A percentile compares a stretch with the other conserved stretches of the same genome.
phyloP scores from a whole-genome alignment of 2,329 filamentous ascomycete genomes.

The Sclerotinia nivalis region DNA sequence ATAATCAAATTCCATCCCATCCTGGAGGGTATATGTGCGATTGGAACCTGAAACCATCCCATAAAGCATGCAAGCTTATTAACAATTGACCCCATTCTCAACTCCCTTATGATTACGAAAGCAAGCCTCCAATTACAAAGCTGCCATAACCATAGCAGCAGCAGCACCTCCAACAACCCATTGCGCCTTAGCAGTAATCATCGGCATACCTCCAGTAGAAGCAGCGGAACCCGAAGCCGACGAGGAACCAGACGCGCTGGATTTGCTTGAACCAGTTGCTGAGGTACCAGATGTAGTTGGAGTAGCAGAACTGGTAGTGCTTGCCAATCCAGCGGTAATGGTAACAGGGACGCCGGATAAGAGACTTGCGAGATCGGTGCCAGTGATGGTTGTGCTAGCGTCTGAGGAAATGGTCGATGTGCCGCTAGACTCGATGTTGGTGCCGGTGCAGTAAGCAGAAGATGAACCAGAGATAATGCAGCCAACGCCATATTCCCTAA shows the following conservation, averaged over 20 bases:
- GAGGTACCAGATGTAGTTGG: background rate
- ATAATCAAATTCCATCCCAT: background rate
- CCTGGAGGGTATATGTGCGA: background rate
- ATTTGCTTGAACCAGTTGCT: background rate
- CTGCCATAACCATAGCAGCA: slow-evolving; percentile 36
- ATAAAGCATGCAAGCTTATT: background rate
- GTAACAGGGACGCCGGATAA: slow-evolving; percentile 25
- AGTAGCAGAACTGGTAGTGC: background rate
- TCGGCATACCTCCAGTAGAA: slow-evolving; percentile 30
- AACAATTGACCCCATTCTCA: background rate
- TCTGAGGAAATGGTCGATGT: slow-evolving; percentile 14
- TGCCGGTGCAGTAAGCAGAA: slow-evolving; percentile 26
- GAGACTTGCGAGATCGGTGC: slow-evolving; percentile 6
- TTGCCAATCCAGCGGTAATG: slow-evolving; percentile 29
- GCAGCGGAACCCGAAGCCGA: slow-evolving; percentile 19
- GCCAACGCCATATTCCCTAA: slow-evolving; percentile 23
- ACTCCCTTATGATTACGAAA: background rate
- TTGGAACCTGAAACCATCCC: background rate
- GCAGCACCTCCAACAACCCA: slow-evolving; percentile 35
- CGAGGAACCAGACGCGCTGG: background rate
- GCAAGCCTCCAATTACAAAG: slow-evolving; percentile 23
- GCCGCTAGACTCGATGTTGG: background rate
- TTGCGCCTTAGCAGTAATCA: slow-evolving; percentile 35
- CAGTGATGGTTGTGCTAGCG: slow-evolving; percentile 16
- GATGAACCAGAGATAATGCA: slow-evolving; percentile 28